Conservation (phyloP, 176 grass and related monocot species). For the Poa pratensis region DNA sequence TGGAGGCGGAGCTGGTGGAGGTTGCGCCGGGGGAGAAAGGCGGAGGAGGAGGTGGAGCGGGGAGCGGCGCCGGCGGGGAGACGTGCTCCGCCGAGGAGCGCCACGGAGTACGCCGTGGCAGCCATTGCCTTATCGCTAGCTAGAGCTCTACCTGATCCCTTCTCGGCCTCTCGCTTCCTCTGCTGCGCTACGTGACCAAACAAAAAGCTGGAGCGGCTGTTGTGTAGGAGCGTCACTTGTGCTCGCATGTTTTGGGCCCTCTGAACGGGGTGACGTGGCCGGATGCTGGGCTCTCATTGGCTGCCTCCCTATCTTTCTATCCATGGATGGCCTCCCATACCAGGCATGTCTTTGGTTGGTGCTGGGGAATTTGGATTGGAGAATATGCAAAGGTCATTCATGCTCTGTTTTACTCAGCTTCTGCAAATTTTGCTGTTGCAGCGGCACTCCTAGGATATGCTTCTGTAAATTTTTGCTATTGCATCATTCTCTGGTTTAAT, state of each 20-base stretch:
- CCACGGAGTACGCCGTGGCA: conserved; percentile 74
- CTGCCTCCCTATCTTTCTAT: conserved; percentile 66
- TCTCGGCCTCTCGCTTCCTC: conserved; percentile 45
- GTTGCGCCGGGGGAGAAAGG: conserved; percentile 39
- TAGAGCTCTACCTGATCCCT: not conserved
- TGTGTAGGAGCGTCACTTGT: conserved; percentile 14
- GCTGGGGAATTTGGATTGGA: not conserved
- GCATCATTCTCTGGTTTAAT: too few species aligned
- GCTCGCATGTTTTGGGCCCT: conserved; percentile 13
- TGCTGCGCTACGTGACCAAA: not conserved
- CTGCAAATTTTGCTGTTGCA: not conserved
- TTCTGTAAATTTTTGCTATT: too few species aligned
- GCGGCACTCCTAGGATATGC: not conserved
- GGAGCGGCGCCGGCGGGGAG: conserved; percentile 42
- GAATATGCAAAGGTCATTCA: not conserved
- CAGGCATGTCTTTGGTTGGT: conserved; percentile 23
- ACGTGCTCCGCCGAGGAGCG: conserved; percentile 70
- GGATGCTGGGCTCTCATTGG: conserved; percentile 52
- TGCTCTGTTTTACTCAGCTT: too few species aligned
- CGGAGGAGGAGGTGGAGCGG: conserved; percentile 33
- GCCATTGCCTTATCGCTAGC: conserved; percentile 52
- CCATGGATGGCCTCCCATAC: conserved; percentile 37
- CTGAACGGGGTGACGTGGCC: conserved; percentile 48
- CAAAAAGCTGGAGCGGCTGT: conserved; percentile 3
- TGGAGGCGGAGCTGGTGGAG: conserved; percentile 50